Evolutionary conservation across 1,284 basidiomycete genomes (phyloP).

Genomic region (Papiliotrema terrestris): DNA sequence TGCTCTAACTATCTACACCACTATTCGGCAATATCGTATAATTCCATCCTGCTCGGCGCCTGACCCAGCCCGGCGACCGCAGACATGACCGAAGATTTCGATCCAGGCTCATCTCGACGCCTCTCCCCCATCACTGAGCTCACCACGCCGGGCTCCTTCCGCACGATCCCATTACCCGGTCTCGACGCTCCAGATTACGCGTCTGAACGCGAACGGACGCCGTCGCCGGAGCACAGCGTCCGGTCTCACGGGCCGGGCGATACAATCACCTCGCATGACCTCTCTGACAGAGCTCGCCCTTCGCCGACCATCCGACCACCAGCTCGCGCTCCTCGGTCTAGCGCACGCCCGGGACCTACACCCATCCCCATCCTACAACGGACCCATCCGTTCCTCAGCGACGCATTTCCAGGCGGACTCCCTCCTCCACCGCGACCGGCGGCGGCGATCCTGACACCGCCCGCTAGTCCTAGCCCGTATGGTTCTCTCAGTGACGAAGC

Average conservation of each 20-base stretch:
- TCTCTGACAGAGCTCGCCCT: neutral
- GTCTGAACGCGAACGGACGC: constrained; percentile 2
- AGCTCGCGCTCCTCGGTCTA: neutral
- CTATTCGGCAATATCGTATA: too few relatives aligned
- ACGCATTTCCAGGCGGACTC: too few relatives aligned
- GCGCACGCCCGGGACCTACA: too few relatives aligned
- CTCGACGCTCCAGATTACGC: constrained; percentile 2
- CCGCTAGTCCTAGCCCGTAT: neutral
- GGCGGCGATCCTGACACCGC: neutral
- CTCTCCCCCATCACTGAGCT: constrained; percentile 39
- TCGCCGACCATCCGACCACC: neutral
- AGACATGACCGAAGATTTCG: too few relatives aligned
- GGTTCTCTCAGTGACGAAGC: constrained; percentile 6
- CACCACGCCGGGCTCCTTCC: constrained; percentile 22
- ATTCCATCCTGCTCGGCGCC: too few relatives aligned
- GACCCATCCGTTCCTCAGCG: too few relatives aligned
- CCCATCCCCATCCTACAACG: too few relatives aligned
- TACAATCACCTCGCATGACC: neutral
- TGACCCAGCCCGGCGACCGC: too few relatives aligned
- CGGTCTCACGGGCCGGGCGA: neutral
- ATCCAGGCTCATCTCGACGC: too few relatives aligned
- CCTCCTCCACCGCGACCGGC: too few relatives aligned
- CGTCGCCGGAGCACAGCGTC: neutral
- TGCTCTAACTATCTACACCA: too few relatives aligned
- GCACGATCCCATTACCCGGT: constrained; percentile 13